These are phyloP conservation scores for Castanea crenata DNA, from an alignment of 306 rosid genomes.

Conservation along the genomic window DNA sequence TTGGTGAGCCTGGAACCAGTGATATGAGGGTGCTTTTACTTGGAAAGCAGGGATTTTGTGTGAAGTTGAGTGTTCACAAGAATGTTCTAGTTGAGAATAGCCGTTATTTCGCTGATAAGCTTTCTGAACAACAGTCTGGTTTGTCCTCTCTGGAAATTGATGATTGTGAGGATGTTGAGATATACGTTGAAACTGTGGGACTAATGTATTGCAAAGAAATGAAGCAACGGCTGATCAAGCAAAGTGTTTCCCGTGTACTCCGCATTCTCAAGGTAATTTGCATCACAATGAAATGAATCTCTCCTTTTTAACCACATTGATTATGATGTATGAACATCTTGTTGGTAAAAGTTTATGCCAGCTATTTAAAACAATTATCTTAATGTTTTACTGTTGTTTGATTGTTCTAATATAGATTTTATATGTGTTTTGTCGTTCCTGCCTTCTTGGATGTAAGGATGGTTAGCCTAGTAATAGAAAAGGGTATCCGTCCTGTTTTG, in stretches of 20 bases:
- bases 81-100: conserved; percentile 62
- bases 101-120: conserved; percentile 60
- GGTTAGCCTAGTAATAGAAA: neutral
- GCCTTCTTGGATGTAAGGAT: neutral
- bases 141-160: conserved; percentile 60
- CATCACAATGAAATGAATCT: conserved; percentile 6
- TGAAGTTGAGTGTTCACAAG: conserved; percentile 83
- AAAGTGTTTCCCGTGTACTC: conserved; percentile 73
- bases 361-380: neutral
- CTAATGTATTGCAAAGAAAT: conserved; percentile 91
- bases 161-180: conserved; percentile 89
- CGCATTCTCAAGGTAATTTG: conserved; percentile 74
- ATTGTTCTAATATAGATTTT: neutral
- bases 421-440: neutral
- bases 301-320: conserved; percentile 3
- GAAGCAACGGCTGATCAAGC: conserved; percentile 86
- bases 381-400: neutral
- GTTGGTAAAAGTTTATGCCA: neutral
- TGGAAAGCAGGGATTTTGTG: conserved; percentile 92
- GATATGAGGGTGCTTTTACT: conserved; percentile 65
- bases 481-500: neutral
- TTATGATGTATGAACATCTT: neutral
- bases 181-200: conserved; percentile 84
- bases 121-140: conserved; percentile 46
- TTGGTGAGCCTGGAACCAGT: conserved; percentile 89